Evolutionary conservation across 768 basidiomycete genomes (phyloP), one percentile per base, ranked within the genome.

Genomic region (Mycena floridula): DNA sequence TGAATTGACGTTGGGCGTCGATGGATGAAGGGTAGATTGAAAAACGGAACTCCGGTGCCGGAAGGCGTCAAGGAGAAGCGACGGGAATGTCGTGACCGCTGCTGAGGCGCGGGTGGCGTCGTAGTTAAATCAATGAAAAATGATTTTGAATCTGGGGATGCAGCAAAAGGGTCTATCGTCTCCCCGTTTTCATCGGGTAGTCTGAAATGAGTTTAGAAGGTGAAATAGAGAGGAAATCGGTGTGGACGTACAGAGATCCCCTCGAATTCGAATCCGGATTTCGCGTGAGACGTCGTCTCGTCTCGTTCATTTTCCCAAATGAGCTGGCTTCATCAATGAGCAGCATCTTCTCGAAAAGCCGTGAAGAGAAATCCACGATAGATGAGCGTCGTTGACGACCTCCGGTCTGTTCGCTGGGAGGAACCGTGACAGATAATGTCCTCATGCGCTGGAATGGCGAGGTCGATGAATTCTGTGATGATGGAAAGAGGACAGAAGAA

Each of bases 71-170:
- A 61, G n/a, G 63, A 68, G n/a, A n/a, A n/a, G n/a, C n/a, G n/a
- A n/a, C n/a, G n/a, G n/a, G n/a, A n/a, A n/a, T n/a, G n/a, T n/a
- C n/a, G n/a, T n/a, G n/a, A n/a, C n/a, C n/a, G n/a, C n/a, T n/a
- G n/a, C n/a, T n/a, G n/a, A n/a, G n/a, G n/a, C n/a, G n/a, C n/a
- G 5, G 57, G 38, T 20, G 59, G 50, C 13, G 53, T 57, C 27
- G 68, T 66, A 6, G 62, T 56, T 37, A 67, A 51, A 28, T 70
- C 68, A 37, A 70, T 65, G 53, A 73, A 74, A 51, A 70, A 67
- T 8, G 76, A 68, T 40, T 60, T 66, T 18, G 73, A 66, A 44
- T 66, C 56, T 0, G 68, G 66, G 3, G 66, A 66, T 2, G 72
- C 59, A 12, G 60, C 56, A 44, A 71, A 70, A 2, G 68, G 67